phyloP scores from a whole-genome alignment of 129 eudicot genomes.

The Artemisia annua region DNA sequence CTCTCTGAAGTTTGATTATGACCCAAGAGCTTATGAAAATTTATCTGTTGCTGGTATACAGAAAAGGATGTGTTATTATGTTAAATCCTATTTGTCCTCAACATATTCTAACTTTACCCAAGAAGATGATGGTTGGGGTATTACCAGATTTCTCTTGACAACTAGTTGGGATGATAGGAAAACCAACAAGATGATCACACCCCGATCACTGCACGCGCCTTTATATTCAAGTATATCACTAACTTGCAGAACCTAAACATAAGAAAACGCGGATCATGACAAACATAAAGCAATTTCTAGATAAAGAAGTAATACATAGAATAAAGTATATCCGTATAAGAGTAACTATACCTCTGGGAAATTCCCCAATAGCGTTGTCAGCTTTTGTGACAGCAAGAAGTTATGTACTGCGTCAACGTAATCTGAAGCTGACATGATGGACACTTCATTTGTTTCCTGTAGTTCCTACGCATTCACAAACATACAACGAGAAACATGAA shows the following conservation, averaged over 20 bases:
- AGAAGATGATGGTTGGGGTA: not conserved
- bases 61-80: not conserved
- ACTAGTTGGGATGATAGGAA: conserved; percentile 79
- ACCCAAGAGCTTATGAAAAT: conserved; percentile 84
- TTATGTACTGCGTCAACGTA: conserved; percentile 95
- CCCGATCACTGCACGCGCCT: conserved; percentile 75
- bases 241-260: conserved; percentile 76
- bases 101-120: conserved; percentile 2
- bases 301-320: not conserved
- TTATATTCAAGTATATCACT: conserved; percentile 89
- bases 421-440: conserved; percentile 75
- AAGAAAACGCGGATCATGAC: not conserved
- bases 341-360: conserved; percentile 82
- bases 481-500: not conserved
- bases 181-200: conserved; percentile 80
- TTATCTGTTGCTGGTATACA: conserved; percentile 67
- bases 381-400: conserved; percentile 79
- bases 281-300: not conserved
- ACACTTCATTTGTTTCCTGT: conserved; percentile 43
- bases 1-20: conserved; percentile 50
- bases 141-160: conserved; percentile 75
- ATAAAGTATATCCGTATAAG: not conserved
- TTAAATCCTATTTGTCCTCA: not conserved
- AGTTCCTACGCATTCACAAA: conserved; percentile 41
- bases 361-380: conserved; percentile 80